Evolutionary conservation across 768 basidiomycete genomes (phyloP), one percentile per base, ranked within the genome.

Genomic region (Leccinellum luteum): DNA sequence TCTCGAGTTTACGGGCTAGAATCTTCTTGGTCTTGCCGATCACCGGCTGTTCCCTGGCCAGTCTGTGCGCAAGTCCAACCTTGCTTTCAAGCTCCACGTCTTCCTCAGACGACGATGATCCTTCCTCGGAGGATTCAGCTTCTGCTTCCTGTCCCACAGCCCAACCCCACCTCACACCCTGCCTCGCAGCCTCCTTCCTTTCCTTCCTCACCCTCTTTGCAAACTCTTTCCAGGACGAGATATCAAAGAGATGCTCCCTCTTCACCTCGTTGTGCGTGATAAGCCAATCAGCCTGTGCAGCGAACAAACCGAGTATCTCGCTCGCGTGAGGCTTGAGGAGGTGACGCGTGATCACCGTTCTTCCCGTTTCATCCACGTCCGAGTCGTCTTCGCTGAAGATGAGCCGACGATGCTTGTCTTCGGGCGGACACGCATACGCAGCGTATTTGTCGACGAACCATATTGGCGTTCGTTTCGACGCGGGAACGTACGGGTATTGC

Each of bases 251-350:
- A 43, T 66, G 68, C 17, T 60, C 54, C 25, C 66, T 63, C 35
- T 54, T 60, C 34, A 70, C 57, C 10, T 61, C 73, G 32, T 80
- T 81, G 51, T 85, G 76, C 10, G 81, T 77, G 35, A 85, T 66
- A 8, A 89, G 62, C 86, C 86, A 89, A 34, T 79, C 79, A 0
- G 79, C 78, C 9, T 87, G 84, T 10, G 77, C 73, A 12, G 83
- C 85, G 58, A 86, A 80, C 2, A 76, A 57, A 12, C 76, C 75
- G 35, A 74, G 66, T n/a, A 87, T 66, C 64, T 85, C 82, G 32
- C 83, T 78, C 28, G 56, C 74, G 47, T 83, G 76, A 27, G 87
- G 68, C 55, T 71, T 77, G 25, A 83, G 79, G 13, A 78, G 75
- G 41, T 76, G 73, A 25, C 81, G 76, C 14, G 75, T 74, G 30